Base-by-base conservation (phyloP, 371 early-diverging fungal genomes). In the Batkoa obscura region DNA sequence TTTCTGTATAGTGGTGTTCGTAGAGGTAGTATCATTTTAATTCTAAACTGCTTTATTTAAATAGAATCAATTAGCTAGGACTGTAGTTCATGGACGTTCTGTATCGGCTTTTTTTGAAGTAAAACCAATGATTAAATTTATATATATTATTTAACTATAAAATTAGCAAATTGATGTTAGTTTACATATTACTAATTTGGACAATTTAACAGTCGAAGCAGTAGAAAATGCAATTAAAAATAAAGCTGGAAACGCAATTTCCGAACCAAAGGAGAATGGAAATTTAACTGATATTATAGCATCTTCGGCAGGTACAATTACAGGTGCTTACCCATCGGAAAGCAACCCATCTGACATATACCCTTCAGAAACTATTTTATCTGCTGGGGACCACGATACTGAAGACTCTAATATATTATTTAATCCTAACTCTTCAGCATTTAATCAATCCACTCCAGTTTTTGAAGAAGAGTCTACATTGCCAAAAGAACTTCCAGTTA, bases 11-110 rank as follows among this genome's bases (percentile, higher is more conserved):
- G 81, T 68, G 79, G 79, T 55, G 74, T 76, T 6, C 68, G 74
- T 56, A 67, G 79, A 73, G 75, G 75, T 75, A 71, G 47, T 6
- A 48, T 37, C 10, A 33, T 33, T 15, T 45, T 15, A 57, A 10
- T 30, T 35, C 32, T 58, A 34, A 17, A n/a, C n/a, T n/a, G n/a
- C n/a, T 32, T 30, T 37, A 37, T 34, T 39, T 54, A 42, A 8
- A 8, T 10, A 2, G 9, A 31, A 59, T 50, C 38, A 1, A 34
- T 50, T 62, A 74, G 80, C 83, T 15, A 72, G 81, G 58, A 78
- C 79, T 34, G 66, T 83, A 33, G 81, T 83, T 33, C 83, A 83
- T 57, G 80, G 83, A 57, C 66, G 80, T 58, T 69, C 78, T 2
- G 79, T 83, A 9, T 79, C 75, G 8, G 61, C 65, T 34, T 54